A percentile compares a stretch with the other conserved stretches of the same genome.
Evolutionary conservation across 805 yeast genomes (phyloP).

Genomic region (Cephaloascus fragrans): DNA sequence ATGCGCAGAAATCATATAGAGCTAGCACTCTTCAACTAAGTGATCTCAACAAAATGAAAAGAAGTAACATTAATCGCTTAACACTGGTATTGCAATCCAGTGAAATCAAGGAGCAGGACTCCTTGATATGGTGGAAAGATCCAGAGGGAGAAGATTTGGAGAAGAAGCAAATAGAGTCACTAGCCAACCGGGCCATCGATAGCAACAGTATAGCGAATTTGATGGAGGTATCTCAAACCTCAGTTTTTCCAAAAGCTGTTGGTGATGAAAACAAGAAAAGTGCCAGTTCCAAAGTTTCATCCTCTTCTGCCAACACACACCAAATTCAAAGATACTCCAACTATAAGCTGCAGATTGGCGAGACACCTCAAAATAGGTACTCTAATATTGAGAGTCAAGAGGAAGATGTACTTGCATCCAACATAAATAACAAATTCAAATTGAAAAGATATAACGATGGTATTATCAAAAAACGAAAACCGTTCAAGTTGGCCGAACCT

Average conservation of each 20-base stretch:
- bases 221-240: background rate
- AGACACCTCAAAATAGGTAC: too few species aligned
- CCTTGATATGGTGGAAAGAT: background rate
- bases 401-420: too few species aligned
- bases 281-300: too few species aligned
- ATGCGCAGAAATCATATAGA: too few species aligned
- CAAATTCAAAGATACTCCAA: too few species aligned
- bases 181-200: background rate
- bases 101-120: background rate
- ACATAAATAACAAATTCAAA: too few species aligned
- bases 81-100: background rate
- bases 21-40: background rate
- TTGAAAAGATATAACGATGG: background rate
- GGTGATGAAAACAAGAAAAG: background rate
- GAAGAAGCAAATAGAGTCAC: background rate
- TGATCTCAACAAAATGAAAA: background rate
- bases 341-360: too few species aligned
- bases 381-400: too few species aligned
- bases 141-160: background rate
- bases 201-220: background rate
- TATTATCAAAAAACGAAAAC: background rate
- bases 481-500: too few species aligned
- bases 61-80: background rate
- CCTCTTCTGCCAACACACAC: too few species aligned
- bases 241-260: background rate